Evolutionary conservation across 2,329 filamentous ascomycete species (phyloP), one percentile per base, ranked within the genome.

Genomic region (Fusarium mangiferae): DNA sequence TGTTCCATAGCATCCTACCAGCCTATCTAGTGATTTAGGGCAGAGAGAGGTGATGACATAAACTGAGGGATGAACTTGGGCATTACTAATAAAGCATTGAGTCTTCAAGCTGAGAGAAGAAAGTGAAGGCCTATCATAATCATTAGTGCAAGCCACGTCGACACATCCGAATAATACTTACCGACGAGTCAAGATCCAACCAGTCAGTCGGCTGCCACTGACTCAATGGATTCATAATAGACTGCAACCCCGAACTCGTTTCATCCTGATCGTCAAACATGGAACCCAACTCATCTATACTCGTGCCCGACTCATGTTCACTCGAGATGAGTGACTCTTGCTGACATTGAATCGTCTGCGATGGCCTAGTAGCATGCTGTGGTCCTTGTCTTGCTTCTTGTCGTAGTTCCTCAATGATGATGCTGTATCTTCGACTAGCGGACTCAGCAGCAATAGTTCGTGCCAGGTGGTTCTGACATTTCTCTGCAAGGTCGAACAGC

Each of bases 401-500:
- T 10, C 68, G 55, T 0, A 71, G 28, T 7, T 71, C 68, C 30
- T 75, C 71, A 10, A 75, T 67, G 4, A 75, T 74, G 10, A 72
- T 63, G 15, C 68, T 67, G 22, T 74, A 74, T 39, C 71, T 39
- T 5, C 71, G 42, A 11, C 68, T 75, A 0, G 65, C 56, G 0
- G 73, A 62, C 41, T 72, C 66, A 1, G 42, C 56, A 18, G 63
- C 68, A 2, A 74, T 64, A 0, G 66, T 74, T 26, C 59, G 24
- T 1, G 66, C 66, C 1, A 75, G 44, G 7, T 75, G 72, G 0
- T 33, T 60, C n/a, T 75, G 72, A 5, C 69, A 75, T 24, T 52
- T 66, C 3, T 77, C 73, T 11, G 79, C 79, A 5, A 80, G 54
- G 4, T 70, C 66, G 6, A 80, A 72, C 0, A 80, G 67, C 1